Evolutionary conservation across 2,329 filamentous ascomycete genomes (phyloP).

Genomic region (Diaporthe citrichinensis): DNA sequence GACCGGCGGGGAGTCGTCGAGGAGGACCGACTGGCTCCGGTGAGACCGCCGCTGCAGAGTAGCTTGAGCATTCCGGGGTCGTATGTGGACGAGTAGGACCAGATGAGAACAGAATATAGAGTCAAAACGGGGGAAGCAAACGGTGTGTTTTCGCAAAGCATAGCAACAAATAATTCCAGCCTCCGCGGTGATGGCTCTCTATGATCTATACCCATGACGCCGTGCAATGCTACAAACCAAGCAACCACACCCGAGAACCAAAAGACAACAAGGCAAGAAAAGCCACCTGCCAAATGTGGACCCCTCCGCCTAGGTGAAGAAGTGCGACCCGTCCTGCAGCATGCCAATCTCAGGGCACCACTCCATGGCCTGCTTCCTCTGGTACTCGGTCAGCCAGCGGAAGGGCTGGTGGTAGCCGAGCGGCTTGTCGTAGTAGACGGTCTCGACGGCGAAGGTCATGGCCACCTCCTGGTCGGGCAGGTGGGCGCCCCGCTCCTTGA

Average conservation of each 20-base stretch:
- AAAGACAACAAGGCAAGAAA: background rate
- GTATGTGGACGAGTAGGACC: conserved; percentile 19
- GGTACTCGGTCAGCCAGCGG: conserved; percentile 40
- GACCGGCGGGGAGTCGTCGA: background rate
- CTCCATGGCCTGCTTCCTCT: conserved; percentile 47
- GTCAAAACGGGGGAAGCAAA: background rate
- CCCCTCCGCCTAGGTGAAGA: conserved; percentile 1
- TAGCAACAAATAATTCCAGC: background rate
- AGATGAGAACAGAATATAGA: background rate
- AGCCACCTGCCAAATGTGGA: background rate
- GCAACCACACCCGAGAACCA: background rate
- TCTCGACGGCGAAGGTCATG: conserved; percentile 47
- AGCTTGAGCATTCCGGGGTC: conserved; percentile 32
- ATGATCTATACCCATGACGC: conserved; percentile 34
- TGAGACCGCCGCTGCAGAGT: background rate
- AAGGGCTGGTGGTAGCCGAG: conserved; percentile 48
- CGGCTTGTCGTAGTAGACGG: conserved; percentile 45
- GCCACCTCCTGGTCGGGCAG: conserved; percentile 46
- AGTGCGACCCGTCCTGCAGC: conserved; percentile 40
- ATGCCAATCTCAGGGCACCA: conserved; percentile 51
- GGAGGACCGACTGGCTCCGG: background rate
- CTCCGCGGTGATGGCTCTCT: background rate
- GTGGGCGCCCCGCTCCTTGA: conserved; percentile 49
- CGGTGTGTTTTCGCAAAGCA: background rate
- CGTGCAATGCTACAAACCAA: conserved; percentile 32